Evolutionary conservation across 2,329 filamentous ascomycete species (phyloP).

Genomic region (Lasiodiplodia gonubiensis): DNA sequence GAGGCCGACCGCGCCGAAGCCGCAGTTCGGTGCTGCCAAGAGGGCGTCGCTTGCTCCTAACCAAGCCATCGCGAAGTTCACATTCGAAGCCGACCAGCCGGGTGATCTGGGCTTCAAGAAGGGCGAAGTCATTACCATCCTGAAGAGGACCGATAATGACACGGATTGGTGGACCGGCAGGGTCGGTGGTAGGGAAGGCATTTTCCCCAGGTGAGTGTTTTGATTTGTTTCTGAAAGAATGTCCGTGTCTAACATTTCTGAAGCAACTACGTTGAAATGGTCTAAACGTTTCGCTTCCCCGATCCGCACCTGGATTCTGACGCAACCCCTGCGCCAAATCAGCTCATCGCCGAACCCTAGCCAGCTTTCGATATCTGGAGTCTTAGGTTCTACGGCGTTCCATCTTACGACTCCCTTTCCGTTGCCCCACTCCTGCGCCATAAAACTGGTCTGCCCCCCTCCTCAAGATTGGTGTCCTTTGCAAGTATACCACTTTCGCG

Average conservation of each 20-base stretch:
- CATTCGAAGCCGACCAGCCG: constrained; percentile 91
- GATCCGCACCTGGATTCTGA: constrained; percentile 4
- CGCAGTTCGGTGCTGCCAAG: constrained; percentile 69
- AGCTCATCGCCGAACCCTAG: not conserved
- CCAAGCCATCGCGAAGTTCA: constrained; percentile 89
- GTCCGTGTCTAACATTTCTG: constrained; percentile 22
- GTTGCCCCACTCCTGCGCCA: constrained; percentile 4
- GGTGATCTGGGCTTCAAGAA: constrained; percentile 97
- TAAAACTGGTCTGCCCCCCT: not conserved
- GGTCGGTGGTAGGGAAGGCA: constrained; percentile 82
- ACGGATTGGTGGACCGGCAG: constrained; percentile 98
- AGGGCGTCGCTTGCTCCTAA: constrained; percentile 61
- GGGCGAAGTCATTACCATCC: constrained; percentile 91
- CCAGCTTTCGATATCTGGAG: constrained; percentile 1
- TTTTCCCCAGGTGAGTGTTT: constrained; percentile 77
- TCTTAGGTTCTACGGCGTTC: not conserved
- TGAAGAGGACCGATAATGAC: constrained; percentile 92
- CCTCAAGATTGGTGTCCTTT: constrained; percentile 15
- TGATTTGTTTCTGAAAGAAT: constrained; percentile 11
- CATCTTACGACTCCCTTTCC: constrained; percentile 10
- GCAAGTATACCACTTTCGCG: constrained; percentile 23
- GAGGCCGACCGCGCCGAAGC: constrained; percentile 86
- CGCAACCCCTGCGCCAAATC: not conserved
- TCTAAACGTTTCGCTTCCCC: constrained; percentile 31
- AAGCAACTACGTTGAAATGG: constrained; percentile 51